phyloP scores from a whole-genome alignment of 2,329 filamentous ascomycete genomes.

The Ascochyta pisi region DNA sequence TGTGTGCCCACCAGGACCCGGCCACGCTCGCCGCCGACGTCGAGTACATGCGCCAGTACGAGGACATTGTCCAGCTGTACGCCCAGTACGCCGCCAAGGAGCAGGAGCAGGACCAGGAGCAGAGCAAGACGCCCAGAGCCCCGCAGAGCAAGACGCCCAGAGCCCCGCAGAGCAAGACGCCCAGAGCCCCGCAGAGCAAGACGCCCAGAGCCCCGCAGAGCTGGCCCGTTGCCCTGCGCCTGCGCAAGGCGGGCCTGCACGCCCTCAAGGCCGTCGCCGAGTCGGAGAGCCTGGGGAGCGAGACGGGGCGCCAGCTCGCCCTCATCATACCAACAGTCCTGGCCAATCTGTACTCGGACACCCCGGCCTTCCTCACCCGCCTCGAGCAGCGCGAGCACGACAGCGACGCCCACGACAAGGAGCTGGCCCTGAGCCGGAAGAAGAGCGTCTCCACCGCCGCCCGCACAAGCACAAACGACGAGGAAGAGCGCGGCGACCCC shows the following conservation, averaged over 20 bases:
- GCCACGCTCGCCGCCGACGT: constrained; percentile 86
- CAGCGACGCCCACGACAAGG: constrained; percentile 72
- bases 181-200: constrained; percentile 55
- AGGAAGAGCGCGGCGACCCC: constrained; percentile 71
- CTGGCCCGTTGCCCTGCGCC: constrained; percentile 75
- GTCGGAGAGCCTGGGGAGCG: constrained; percentile 78
- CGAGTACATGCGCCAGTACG: constrained; percentile 81
- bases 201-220: constrained; percentile 57
- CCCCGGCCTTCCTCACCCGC: constrained; percentile 71
- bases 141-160: constrained; percentile 1
- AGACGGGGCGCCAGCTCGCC: constrained; percentile 77
- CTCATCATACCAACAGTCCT: constrained; percentile 84
- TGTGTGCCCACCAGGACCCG: constrained; percentile 87
- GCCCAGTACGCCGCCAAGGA: constrained; percentile 75
- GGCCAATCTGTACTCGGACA: constrained; percentile 82
- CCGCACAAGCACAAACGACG: constrained; percentile 62
- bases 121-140: constrained; percentile 25
- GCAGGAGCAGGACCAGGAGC: too few relatives aligned
- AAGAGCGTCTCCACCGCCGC: constrained; percentile 78
- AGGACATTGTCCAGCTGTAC: constrained; percentile 80
- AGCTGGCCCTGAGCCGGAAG: constrained; percentile 69
- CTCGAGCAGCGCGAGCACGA: constrained; percentile 69
- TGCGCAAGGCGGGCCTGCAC: constrained; percentile 61
- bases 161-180: constrained; percentile 54
- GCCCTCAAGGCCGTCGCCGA: constrained; percentile 81